phyloP scores from a whole-genome alignment of 2,329 filamentous ascomycete species.

The Exophiala viscosa region DNA sequence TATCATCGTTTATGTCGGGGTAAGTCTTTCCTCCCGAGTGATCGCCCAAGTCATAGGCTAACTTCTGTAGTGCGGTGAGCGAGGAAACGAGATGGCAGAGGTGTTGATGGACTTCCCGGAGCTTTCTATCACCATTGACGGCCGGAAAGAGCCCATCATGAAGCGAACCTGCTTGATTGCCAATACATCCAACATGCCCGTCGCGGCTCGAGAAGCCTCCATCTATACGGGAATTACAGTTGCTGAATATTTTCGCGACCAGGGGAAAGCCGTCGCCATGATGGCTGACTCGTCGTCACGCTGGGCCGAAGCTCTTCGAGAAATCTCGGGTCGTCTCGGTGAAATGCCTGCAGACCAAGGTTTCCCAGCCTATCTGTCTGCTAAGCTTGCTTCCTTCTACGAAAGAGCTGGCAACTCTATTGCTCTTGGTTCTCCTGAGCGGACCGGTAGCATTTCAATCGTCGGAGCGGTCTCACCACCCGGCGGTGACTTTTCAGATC shows the following conservation, averaged over 20 bases:
- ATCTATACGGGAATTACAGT: slow-evolving; percentile 97
- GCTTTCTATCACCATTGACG: slow-evolving; percentile 89
- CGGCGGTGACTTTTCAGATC: slow-evolving; percentile 98
- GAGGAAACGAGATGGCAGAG: slow-evolving; percentile 99
- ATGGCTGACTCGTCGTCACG: slow-evolving; percentile 98
- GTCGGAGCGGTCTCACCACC: slow-evolving; percentile 96
- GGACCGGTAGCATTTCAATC: slow-evolving; percentile 90
- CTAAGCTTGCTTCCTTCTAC: slow-evolving; percentile 98
- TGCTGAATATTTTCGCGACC: slow-evolving; percentile 94
- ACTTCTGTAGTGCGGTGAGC: slow-evolving; percentile 62
- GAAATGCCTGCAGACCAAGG: slow-evolving; percentile 99
- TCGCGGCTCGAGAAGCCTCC: slow-evolving; percentile 94
- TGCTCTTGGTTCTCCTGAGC: slow-evolving; percentile 81
- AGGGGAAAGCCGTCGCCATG: slow-evolving; percentile 97
- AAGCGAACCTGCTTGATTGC: slow-evolving; percentile 98
- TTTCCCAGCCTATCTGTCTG: slow-evolving; percentile 95
- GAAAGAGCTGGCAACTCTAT: slow-evolving; percentile 89
- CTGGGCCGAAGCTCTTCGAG: slow-evolving; percentile 97
- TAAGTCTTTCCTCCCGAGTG: slow-evolving; percentile 10
- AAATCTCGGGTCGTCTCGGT: slow-evolving; percentile 95
- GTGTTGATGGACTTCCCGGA: slow-evolving; percentile 99
- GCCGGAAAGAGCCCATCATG: slow-evolving; percentile 98
- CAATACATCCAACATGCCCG: slow-evolving; percentile 99
- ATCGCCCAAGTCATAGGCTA: background rate
- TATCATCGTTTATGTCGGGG: slow-evolving; percentile 94